Conservation (phyloP, 2,329 filamentous ascomycete species). For the Chrysoporthe cubensis region DNA sequence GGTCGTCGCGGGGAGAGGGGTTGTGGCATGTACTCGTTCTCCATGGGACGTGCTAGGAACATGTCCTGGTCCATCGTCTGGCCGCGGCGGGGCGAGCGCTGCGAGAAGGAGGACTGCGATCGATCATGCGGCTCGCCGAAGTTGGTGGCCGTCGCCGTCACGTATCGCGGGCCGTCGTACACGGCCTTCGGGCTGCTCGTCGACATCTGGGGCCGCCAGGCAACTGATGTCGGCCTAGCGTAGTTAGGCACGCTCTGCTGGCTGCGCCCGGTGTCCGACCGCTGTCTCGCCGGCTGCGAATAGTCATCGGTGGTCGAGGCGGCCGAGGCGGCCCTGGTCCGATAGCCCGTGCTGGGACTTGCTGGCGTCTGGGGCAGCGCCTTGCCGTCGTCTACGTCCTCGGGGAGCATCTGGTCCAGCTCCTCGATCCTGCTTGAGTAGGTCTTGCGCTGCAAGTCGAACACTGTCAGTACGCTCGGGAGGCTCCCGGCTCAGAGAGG, state of each 20-base stretch:
- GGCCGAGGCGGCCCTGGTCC: conserved; percentile 19
- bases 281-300: conserved; percentile 44
- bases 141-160: conserved; percentile 35
- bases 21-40: conserved; percentile 67
- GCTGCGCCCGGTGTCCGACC: conserved; percentile 42
- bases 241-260: conserved; percentile 34
- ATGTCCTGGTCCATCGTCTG: conserved; percentile 37
- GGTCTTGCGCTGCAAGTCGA: conserved; percentile 69
- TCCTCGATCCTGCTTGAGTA: conserved; percentile 91
- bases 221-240: conserved; percentile 33
- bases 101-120: conserved; percentile 59
- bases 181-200: conserved; percentile 34
- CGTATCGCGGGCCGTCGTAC: conserved; percentile 35
- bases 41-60: conserved; percentile 53
- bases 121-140: conserved; percentile 39
- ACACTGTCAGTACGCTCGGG: conserved; percentile 4
- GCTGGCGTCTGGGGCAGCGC: conserved; percentile 73
- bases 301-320: conserved; percentile 14
- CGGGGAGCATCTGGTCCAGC: conserved; percentile 71
- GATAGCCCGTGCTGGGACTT: conserved; percentile 49
- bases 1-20: conserved; percentile 70
- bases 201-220: conserved; percentile 31
- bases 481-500: background rate
- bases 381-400: conserved; percentile 64
- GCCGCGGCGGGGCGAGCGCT: conserved; percentile 47